These are phyloP conservation scores for Penicillium hordei DNA, from an alignment of 2,329 filamentous ascomycete species.

Conservation along the genomic window DNA sequence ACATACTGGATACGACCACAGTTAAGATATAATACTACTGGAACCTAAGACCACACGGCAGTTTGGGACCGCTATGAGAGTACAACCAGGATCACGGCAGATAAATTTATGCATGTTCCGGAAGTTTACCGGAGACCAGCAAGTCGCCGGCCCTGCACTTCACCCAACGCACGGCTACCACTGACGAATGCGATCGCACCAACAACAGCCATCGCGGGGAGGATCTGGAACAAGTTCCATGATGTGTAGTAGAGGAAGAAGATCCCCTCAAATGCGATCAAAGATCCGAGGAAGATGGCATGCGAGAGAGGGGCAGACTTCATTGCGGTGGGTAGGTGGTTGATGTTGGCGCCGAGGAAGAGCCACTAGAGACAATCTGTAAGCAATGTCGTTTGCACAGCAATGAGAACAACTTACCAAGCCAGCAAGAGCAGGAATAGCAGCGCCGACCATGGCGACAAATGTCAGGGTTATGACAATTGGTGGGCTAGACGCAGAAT, in stretches of 20 bases:
- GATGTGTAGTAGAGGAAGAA: conserved; percentile 92
- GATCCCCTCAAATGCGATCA: conserved; percentile 82
- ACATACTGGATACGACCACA: conserved; percentile 16
- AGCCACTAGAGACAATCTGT: conserved; percentile 62
- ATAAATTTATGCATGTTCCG: background rate
- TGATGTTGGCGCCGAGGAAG: conserved; percentile 76
- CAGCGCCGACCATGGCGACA: conserved; percentile 67
- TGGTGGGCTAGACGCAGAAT: conserved; percentile 76
- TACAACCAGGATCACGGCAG: background rate
- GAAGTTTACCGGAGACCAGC: conserved; percentile 62
- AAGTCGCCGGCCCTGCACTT: conserved; percentile 85
- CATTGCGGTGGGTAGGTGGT: conserved; percentile 74
- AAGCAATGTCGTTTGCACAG: conserved; percentile 4
- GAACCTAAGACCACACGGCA: background rate
- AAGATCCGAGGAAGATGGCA: conserved; percentile 78
- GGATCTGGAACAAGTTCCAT: conserved; percentile 88
- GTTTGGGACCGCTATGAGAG: background rate
- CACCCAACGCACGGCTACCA: conserved; percentile 83
- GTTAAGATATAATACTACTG: conserved; percentile 19
- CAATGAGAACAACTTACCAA: conserved; percentile 54
- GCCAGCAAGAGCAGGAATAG: conserved; percentile 71
- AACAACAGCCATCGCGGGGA: conserved; percentile 70
- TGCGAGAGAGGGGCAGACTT: conserved; percentile 77
- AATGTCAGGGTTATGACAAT: conserved; percentile 78
- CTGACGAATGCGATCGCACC: conserved; percentile 75